phyloP scores from a whole-genome alignment of 768 basidiomycete species.

The Crucibulum laeve region DNA sequence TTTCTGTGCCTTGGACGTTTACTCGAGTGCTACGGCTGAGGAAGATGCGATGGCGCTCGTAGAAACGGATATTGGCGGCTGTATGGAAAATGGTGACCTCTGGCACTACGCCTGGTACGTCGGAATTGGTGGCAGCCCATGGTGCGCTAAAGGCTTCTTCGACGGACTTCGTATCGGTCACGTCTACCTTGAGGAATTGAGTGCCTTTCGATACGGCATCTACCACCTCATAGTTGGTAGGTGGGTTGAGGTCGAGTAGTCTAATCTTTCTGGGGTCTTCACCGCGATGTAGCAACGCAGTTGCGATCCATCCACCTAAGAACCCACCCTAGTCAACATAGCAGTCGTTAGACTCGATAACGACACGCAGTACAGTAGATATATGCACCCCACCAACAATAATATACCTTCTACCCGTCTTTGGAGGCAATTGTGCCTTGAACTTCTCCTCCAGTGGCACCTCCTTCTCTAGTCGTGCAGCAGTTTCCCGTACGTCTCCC shows the following conservation, averaged over 20 bases:
- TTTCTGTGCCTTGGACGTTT: slow-evolving; percentile 65
- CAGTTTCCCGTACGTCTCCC: slow-evolving; percentile 32
- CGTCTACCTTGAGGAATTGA: slow-evolving; percentile 54
- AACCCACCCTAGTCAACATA: slow-evolving; percentile 54
- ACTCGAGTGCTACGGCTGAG: slow-evolving; percentile 53
- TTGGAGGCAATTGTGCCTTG: slow-evolving; percentile 51
- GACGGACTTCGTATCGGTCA: slow-evolving; percentile 50
- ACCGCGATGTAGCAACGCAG: slow-evolving; percentile 63
- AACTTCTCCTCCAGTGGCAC: slow-evolving; percentile 27
- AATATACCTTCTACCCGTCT: slow-evolving; percentile 72
- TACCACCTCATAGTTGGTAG: slow-evolving; percentile 51
- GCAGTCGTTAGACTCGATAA: not conserved
- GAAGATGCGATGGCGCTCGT: slow-evolving; percentile 52
- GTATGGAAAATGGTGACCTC: slow-evolving; percentile 71
- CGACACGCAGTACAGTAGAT: not conserved
- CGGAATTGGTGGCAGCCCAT: slow-evolving; percentile 51
- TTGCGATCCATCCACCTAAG: slow-evolving; percentile 74
- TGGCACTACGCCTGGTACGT: slow-evolving; percentile 13
- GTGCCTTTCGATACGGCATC: slow-evolving; percentile 49
- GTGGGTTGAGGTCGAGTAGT: slow-evolving; percentile 62
- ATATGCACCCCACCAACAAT: slow-evolving; percentile 67
- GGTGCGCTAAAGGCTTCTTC: slow-evolving; percentile 58
- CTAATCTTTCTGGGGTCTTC: slow-evolving; percentile 65
- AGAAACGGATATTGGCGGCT: slow-evolving; percentile 76
- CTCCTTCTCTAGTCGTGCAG: slow-evolving; percentile 30